Conservation (phyloP, 306 rosid genomes). For the Dryas octopetala region DNA sequence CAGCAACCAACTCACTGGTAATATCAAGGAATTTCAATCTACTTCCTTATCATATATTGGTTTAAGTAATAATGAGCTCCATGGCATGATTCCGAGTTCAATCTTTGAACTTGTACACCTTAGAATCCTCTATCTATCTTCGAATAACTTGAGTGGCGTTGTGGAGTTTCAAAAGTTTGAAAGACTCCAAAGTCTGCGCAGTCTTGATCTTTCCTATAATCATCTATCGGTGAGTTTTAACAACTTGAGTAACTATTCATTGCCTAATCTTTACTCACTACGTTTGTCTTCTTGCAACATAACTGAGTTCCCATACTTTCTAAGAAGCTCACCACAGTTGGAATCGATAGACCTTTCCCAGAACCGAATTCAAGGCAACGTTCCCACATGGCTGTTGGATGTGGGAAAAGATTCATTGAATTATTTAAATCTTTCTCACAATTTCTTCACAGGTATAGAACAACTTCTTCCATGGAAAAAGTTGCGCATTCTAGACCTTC, state of each 20-base stretch:
- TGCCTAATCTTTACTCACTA: not conserved
- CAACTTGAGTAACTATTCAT: not conserved
- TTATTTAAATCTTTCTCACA: not conserved
- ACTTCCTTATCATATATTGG: not conserved
- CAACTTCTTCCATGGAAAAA: not conserved
- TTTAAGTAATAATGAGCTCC: not conserved
- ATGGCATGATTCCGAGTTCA: slow-evolving; percentile 1
- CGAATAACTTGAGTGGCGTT: slow-evolving; percentile 8
- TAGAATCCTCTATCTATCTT: not conserved
- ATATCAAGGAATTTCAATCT: not conserved
- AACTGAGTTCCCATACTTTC: not conserved
- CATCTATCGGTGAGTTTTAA: not conserved
- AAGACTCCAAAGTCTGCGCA: not conserved
- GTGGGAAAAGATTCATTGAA: not conserved
- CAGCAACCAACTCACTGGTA: slow-evolving; percentile 5
- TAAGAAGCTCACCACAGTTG: not conserved
- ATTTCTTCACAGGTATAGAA: not conserved
- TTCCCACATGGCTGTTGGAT: not conserved
- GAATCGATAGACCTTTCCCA: not conserved
- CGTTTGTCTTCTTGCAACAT: not conserved
- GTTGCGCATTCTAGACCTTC: not conserved
- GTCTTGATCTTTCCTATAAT: not conserved
- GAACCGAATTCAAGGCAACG: not conserved
- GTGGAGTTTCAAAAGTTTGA: not conserved
- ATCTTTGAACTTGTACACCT: not conserved